Evolutionary conservation across 345 rosid species (phyloP), one percentile per base, ranked within the genome.

Genomic region (Populus ilicifolia): DNA sequence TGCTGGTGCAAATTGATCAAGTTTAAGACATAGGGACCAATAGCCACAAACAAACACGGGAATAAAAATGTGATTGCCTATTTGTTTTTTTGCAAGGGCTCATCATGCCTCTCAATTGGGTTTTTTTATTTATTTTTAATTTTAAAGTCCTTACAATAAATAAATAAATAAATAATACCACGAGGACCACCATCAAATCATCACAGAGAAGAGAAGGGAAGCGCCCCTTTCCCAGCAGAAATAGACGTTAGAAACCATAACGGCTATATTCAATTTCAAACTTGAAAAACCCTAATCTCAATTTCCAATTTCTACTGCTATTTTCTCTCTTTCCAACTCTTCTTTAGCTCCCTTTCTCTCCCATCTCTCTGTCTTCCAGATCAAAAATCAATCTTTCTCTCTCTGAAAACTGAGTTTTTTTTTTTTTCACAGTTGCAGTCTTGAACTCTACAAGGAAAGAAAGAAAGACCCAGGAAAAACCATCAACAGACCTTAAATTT

Each of bases 241-340:
- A 16, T 13, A 70, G 52, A 23, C 83, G 83, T 80, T 80, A 1
- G 18, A 29, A 38, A 14, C 33, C 25, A 62, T 75, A 89, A 89
- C 93, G 91, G 90, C 88, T 89, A 85, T 62, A 36, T 79, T 35
- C 39, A 29, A 67, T 59, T 80, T 74, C 52, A 65, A 83, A 69
- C 76, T 70, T 81, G 50, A 78, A 81, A 75, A 85, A 61, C 78
- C 86, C 84, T 65, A 29, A 35, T 48, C 70, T n/a, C 71, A 46
- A 18, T 25, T 43, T 41, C 59, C 18, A 14, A 5, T 46, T 46
- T 46, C 16, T 46, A 46, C 5, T 46, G 18, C 52, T 46, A 4
- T 14, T 68, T 41, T 9, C 20, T 74, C 54, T 70, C 79, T 76
- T 82, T 69, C 75, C 79, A 52, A 62, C 72, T 61, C 64, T 54